Evolutionary conservation across 2,329 filamentous ascomycete species (phyloP).

Genomic region (Onygenales sp.): DNA sequence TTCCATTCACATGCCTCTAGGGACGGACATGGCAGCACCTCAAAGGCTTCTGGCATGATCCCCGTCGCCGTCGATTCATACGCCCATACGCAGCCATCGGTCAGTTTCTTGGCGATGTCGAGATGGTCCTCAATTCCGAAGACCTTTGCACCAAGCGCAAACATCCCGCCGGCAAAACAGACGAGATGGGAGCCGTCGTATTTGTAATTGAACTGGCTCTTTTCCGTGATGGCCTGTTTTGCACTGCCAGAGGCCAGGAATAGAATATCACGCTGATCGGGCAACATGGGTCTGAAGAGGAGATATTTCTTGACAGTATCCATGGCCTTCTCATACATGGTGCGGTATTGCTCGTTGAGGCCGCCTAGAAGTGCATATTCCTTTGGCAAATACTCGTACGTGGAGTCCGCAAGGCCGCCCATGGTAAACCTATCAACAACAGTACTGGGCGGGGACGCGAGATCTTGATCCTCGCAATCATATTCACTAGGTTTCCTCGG

Average conservation of each 20-base stretch:
- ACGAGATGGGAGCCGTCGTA: slow-evolving; percentile 41
- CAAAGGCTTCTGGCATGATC: slow-evolving; percentile 46
- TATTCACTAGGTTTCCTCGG: slow-evolving; percentile 8
- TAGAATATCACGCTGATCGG: slow-evolving; percentile 55
- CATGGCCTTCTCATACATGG: slow-evolving; percentile 60
- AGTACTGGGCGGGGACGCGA: slow-evolving; percentile 25
- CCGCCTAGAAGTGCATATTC: slow-evolving; percentile 71
- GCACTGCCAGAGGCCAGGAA: slow-evolving; percentile 51
- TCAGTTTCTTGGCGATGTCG: slow-evolving; percentile 40
- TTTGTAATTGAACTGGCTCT: slow-evolving; percentile 20
- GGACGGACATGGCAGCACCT: slow-evolving; percentile 31
- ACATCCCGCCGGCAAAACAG: slow-evolving; percentile 50
- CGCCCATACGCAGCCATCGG: slow-evolving; percentile 48
- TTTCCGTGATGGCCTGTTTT: slow-evolving; percentile 34
- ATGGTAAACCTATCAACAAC: slow-evolving; percentile 36
- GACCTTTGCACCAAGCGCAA: slow-evolving; percentile 43
- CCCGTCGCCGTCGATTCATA: slow-evolving; percentile 41
- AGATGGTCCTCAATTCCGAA: slow-evolving; percentile 42
- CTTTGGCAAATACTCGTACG: slow-evolving; percentile 52
- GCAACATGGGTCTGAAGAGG: slow-evolving; percentile 67
- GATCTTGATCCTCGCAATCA: slow-evolving; percentile 31
- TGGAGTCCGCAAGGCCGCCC: slow-evolving; percentile 47
- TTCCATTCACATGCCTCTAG: slow-evolving; percentile 11
- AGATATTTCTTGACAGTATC: slow-evolving; percentile 62
- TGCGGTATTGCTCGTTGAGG: slow-evolving; percentile 51